Percentiles rank a stretch among this genome's conserved stretches.
Evolutionary conservation across 116 monocot genomes (phyloP).

Genomic region (Iris pallida): DNA sequence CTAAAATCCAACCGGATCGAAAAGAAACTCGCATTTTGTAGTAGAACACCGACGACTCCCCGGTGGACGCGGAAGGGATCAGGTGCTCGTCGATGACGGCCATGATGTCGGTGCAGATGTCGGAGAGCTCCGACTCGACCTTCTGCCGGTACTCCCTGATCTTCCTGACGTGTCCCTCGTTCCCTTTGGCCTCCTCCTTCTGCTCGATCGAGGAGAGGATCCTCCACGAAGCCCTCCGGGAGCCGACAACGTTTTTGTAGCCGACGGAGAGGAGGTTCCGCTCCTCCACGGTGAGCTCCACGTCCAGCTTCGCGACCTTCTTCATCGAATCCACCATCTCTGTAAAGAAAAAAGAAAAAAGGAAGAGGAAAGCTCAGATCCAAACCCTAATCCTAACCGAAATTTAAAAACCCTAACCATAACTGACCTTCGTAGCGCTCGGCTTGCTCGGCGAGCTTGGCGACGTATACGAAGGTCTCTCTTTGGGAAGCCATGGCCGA

Average conservation of each 20-base stretch:
- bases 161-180: conserved; percentile 8
- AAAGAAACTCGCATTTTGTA: conserved; percentile 16
- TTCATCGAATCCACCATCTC: conserved; percentile 14
- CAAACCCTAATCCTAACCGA: not conserved
- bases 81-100: conserved; percentile 13
- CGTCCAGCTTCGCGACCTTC: conserved; percentile 9
- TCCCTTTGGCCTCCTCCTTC: conserved; percentile 13
- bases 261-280: conserved; percentile 16
- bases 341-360: not conserved
- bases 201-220: conserved; percentile 12
- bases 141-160: conserved; percentile 9
- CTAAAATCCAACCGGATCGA: not conserved
- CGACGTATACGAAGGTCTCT: conserved; percentile 5
- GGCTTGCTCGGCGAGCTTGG: no score
- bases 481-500: conserved; percentile 11
- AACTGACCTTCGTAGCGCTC: conserved; percentile 13
- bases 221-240: conserved; percentile 10
- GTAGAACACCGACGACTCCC: conserved; percentile 13
- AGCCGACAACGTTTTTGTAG: conserved; percentile 15
- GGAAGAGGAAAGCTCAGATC: not conserved
- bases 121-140: conserved; percentile 9
- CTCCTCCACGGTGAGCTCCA: conserved; percentile 12
- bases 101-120: conserved; percentile 11
- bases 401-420: not conserved
- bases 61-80: not conserved